A percentile compares a stretch with the other conserved stretches of the same genome.
Evolutionary conservation across 805 yeast genomes (phyloP).

Genomic region (Candida schatavii): DNA sequence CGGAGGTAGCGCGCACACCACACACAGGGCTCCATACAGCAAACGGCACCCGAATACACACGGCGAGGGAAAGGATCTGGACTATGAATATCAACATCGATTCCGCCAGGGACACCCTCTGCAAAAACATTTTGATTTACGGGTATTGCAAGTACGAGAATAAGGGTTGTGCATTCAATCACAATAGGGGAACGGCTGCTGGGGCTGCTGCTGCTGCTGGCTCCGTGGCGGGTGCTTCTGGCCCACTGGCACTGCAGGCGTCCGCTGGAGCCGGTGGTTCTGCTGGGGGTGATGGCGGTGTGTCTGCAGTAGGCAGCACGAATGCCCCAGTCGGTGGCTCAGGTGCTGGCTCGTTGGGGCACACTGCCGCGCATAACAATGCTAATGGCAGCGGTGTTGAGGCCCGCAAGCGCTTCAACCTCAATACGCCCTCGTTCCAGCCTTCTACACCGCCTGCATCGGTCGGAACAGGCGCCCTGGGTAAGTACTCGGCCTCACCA

Average conservation of each 20-base stretch:
- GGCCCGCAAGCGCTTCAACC: conserved; percentile 23
- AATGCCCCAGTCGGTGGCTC: conserved; percentile 7
- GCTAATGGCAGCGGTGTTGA: conserved; percentile 7
- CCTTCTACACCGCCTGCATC: conserved; percentile 25
- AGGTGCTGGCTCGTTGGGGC: background rate
- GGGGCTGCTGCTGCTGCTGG: background rate
- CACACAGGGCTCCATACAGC: too few species aligned
- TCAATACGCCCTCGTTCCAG: conserved; percentile 43
- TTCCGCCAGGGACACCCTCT: conserved; percentile 71
- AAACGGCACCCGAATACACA: background rate
- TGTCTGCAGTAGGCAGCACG: conserved; percentile 7
- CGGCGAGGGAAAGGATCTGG: background rate
- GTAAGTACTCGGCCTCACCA: conserved; percentile 50
- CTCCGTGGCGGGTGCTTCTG: background rate
- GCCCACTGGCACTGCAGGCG: background rate
- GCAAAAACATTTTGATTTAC: conserved; percentile 79
- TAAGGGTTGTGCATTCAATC: conserved; percentile 83
- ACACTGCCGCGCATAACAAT: conserved; percentile 3
- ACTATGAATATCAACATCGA: conserved; percentile 43
- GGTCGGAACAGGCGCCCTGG: conserved; percentile 2
- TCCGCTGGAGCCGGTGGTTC: conserved; percentile 1
- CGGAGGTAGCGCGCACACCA: too few species aligned
- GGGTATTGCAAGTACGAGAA: conserved; percentile 87
- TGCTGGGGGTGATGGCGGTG: conserved; percentile 7
- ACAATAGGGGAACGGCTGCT: conserved; percentile 33